Evolutionary conservation across 768 basidiomycete species (phyloP), one percentile per base, ranked within the genome.

Genomic region (Amylocystis lapponica): DNA sequence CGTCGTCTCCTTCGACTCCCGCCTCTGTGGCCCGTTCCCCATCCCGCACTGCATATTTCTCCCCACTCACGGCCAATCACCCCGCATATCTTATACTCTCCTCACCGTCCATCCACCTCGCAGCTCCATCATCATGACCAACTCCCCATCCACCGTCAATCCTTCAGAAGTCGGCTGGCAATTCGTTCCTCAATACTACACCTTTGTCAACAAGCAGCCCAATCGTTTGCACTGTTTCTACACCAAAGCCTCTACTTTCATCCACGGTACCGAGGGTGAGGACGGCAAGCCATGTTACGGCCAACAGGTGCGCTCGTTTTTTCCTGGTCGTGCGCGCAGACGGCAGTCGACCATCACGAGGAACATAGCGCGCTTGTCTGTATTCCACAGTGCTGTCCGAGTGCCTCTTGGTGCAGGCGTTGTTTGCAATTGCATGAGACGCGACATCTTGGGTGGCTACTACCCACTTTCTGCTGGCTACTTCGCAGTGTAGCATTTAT

Each of bases 131-230:
- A 60, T 48, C 51, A 59, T 55, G 53, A 60, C 59, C 46, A 60
- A 56, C 54, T 40, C 44, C 44, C 40, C 47, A 19, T 22, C 52
- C 36, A 76, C 73, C 61, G 82, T 88, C 72, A 71, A 84, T 72
- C 87, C 87, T 66, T 90, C 84, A 56, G 91, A 96, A 72, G 94
- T 97, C 62, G 93, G 94, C 69, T 97, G 93, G 92, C 93, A 97
- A 69, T 97, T 97, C 71, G 93, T 96, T 55, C 91, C 92, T 37
- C 94, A 99, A 69, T 98, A 98, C 72, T 99, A 99, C 72, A 95
- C 89, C 57, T 95, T 89, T 75, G 86, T 99, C 65, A 96, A 98
- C 80, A 93, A 96, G 71, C 83, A 93, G 50, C 95, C 95, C 59
- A 74, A 87, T 68, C 87, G 92, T 66, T 79, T 98, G 56, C 96